Evolutionary conservation across 345 rosid genomes (phyloP).

Genomic region (Cardamine occulta): DNA sequence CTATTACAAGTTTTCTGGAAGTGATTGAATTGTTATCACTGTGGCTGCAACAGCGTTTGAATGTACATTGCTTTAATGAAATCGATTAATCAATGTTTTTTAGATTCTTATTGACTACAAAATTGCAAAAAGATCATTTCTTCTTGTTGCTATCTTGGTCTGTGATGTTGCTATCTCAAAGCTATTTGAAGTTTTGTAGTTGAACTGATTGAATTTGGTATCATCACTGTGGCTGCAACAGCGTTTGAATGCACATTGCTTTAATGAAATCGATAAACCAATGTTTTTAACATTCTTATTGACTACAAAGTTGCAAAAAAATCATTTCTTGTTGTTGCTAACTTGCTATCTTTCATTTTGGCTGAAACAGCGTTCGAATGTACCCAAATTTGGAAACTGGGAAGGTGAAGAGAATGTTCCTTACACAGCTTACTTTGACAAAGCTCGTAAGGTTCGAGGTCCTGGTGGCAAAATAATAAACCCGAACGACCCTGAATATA

Average conservation of each 20-base stretch:
- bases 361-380: slow-evolving; percentile 69
- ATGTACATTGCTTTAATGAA: neutral
- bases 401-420: slow-evolving; percentile 79
- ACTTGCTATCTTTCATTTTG: slow-evolving; percentile 1
- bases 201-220: neutral
- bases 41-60: neutral
- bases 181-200: neutral
- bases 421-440: slow-evolving; percentile 84
- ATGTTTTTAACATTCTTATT: neutral
- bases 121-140: slow-evolving; percentile 21
- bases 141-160: slow-evolving; percentile 4
- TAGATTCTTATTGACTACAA: slow-evolving; percentile 3
- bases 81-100: neutral
- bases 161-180: neutral
- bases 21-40: neutral
- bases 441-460: slow-evolving; percentile 72
- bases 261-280: neutral
- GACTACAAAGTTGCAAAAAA: slow-evolving; percentile 16
- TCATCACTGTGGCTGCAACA: neutral
- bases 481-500: slow-evolving; percentile 78
- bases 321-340: slow-evolving; percentile 17
- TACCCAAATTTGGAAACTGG: slow-evolving; percentile 93
- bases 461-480: slow-evolving; percentile 57
- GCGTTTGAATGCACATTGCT: neutral
- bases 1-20: neutral